These are phyloP conservation scores for Parsonsia alboflavescens DNA, from an alignment of 257 asterid species.

Conservation along the genomic window DNA sequence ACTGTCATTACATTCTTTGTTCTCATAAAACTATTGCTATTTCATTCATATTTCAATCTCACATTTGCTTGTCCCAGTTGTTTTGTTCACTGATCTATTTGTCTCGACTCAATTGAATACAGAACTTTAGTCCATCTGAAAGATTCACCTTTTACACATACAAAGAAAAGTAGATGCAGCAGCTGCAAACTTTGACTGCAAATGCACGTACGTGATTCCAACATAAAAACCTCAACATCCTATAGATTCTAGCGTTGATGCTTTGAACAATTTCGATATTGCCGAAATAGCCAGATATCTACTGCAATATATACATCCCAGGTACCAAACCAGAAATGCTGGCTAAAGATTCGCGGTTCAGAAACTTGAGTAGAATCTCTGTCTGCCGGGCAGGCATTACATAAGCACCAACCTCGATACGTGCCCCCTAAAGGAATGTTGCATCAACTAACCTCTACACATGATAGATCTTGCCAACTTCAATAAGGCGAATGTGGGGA, in stretches of 20 bases:
- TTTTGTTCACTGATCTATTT: not conserved
- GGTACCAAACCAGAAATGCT: not conserved
- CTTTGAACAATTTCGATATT: not conserved
- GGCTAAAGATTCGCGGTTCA: not conserved
- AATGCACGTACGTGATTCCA: not conserved
- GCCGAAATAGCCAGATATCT: not conserved
- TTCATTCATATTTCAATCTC: not conserved
- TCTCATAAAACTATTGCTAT: not conserved
- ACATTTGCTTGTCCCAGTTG: not conserved
- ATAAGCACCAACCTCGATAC: not conserved
- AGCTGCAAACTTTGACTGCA: not conserved
- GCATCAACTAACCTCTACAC: slow-evolving; percentile 42
- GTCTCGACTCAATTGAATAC: not conserved
- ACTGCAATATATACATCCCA: slow-evolving; percentile 5
- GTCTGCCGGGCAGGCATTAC: not conserved
- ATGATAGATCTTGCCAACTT: slow-evolving; percentile 91
- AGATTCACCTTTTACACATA: not conserved
- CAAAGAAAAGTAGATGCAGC: not conserved
- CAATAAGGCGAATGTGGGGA: slow-evolving; percentile 91
- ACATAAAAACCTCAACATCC: not conserved
- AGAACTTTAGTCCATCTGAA: not conserved
- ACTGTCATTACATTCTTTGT: not conserved
- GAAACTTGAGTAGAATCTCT: not conserved
- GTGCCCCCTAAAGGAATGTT: not conserved
- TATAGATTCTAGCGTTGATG: not conserved